Base-by-base conservation (phyloP, 371 early-diverging fungal genomes). In the Actinomucor elegans region DNA sequence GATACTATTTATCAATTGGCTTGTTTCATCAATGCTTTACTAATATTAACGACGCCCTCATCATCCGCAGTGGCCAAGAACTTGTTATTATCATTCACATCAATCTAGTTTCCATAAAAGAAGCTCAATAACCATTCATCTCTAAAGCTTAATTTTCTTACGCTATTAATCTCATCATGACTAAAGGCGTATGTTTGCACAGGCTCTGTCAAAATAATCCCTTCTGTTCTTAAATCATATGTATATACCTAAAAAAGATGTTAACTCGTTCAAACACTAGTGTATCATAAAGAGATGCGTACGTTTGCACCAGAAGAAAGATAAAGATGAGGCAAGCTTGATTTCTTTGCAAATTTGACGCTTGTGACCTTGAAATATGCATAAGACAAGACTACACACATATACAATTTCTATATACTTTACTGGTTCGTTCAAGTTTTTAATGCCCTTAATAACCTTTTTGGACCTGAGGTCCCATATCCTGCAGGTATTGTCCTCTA, bases 401-500 rank as follows among this genome's bases (percentile, higher is more conserved):
- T 23, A 14, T 14, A 8, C 27, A n/a, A 12, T 12, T 20, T 1
- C 4, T 35, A 12, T 20, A 5, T 42, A 38, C n/a, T 48, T 44
- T 66, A 74, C 75, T 17, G 75, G 69, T 32, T 64, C 58, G 10
- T 47, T 27, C 1, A 75, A 48, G 23, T 42, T 47, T 31, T 66
- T 50, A 23, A 75, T 69, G 17, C 67, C 71, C 18, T 71, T 76
- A 7, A 67, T 35, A 3, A 50, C 69, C 27, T 55, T 56, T 8
- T 21, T 46, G 7, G 55, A 46, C 20, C 61, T 50, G 14, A 71
- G 44, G 40, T 76, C 77, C 77, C 77, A 76, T 31, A 76, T 34
- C 28, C 73, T 62, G 52, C 77, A 76, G 0, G 73, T 71, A n/a
- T 64, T 61, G 20, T 76, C 77, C 67, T 73, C 77, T 74, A 38